These are phyloP conservation scores for Pseudonitzschia delicatissima DNA, from an alignment of 108 stramenopile genomes.

Conservation along the genomic window DNA sequence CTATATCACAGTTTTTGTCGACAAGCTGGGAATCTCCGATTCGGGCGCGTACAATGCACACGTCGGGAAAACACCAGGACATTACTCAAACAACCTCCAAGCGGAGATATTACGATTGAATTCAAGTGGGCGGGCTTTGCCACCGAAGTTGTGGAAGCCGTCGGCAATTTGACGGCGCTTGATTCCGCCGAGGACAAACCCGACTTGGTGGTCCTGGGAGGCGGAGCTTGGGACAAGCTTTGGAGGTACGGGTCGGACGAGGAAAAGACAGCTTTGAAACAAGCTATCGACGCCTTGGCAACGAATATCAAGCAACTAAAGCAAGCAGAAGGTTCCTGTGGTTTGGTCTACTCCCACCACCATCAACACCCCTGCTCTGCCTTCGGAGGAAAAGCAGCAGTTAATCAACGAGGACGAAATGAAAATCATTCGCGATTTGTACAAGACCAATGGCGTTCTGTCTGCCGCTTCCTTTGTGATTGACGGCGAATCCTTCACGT, in stretches of 20 bases:
- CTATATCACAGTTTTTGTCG: constrained; percentile 67
- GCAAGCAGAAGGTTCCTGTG: constrained; percentile 41
- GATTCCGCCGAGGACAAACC: constrained; percentile 9
- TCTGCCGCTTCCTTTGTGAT: constrained; percentile 66
- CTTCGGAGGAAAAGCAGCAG: constrained; percentile 67
- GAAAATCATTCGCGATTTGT: constrained; percentile 58
- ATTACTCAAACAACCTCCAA: constrained; percentile 3
- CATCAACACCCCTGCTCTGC: constrained; percentile 68
- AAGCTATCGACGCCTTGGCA: constrained; percentile 38
- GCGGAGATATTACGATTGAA: constrained; percentile 47
- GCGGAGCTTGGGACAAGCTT: constrained; percentile 82
- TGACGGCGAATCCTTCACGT: constrained; percentile 70
- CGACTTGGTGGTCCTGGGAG: constrained; percentile 74
- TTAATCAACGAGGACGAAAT: constrained; percentile 81
- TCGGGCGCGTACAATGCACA: constrained; percentile 76
- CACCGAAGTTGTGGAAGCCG: constrained; percentile 42
- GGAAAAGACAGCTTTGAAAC: constrained; percentile 49
- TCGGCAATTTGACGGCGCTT: constrained; percentile 38
- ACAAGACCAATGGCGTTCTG: constrained; percentile 42
- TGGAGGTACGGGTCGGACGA: constrained; percentile 60
- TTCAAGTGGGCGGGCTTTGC: constrained; percentile 82
- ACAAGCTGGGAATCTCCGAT: constrained; percentile 54
- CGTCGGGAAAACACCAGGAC: constrained; percentile 61
- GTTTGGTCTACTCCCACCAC: constrained; percentile 85
- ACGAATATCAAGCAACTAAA: constrained; percentile 39